phyloP scores from a whole-genome alignment of 495 filamentous ascomycete genomes.

The Acidiella bohemica region DNA sequence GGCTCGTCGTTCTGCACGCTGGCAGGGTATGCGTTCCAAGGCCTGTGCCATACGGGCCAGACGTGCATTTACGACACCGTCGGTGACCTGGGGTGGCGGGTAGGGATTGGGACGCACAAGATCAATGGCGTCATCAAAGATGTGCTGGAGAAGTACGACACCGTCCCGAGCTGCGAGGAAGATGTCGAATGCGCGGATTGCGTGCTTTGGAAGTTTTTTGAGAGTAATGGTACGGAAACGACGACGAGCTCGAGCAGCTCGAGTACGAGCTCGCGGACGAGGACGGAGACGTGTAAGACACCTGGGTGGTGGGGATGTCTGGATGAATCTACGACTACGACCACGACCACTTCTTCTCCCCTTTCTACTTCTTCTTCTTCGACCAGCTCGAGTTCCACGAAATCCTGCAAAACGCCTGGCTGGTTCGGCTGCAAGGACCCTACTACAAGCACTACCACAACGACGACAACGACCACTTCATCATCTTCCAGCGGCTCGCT shows the following conservation, averaged over 20 bases:
- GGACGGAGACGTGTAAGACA: conserved; percentile 73
- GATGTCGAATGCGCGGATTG: conserved; percentile 77
- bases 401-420: conserved; percentile 28
- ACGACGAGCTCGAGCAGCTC: conserved; percentile 39
- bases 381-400: conserved; percentile 17
- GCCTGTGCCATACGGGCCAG: conserved; percentile 72
- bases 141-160: conserved; percentile 68
- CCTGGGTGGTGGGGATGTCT: conserved; percentile 73
- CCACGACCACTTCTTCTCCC: conserved; percentile 35
- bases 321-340: conserved; percentile 40
- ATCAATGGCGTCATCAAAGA: conserved; percentile 74
- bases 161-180: conserved; percentile 60
- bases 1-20: conserved; percentile 77
- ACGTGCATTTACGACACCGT: conserved; percentile 90
- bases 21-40: conserved; percentile 89
- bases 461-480: background rate
- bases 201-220: conserved; percentile 84
- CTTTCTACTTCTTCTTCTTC: conserved; percentile 6
- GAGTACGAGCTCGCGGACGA: conserved; percentile 43
- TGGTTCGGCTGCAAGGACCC: conserved; percentile 34
- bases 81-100: conserved; percentile 75
- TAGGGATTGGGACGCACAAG: conserved; percentile 71
- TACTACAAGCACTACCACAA: conserved; percentile 24
- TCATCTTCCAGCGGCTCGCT: conserved; percentile 10
- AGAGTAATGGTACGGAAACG: conserved; percentile 73